Evolutionary conservation across 2,329 filamentous ascomycete species (phyloP), one percentile per base, ranked within the genome.

Genomic region (Talaromyces marneffei): DNA sequence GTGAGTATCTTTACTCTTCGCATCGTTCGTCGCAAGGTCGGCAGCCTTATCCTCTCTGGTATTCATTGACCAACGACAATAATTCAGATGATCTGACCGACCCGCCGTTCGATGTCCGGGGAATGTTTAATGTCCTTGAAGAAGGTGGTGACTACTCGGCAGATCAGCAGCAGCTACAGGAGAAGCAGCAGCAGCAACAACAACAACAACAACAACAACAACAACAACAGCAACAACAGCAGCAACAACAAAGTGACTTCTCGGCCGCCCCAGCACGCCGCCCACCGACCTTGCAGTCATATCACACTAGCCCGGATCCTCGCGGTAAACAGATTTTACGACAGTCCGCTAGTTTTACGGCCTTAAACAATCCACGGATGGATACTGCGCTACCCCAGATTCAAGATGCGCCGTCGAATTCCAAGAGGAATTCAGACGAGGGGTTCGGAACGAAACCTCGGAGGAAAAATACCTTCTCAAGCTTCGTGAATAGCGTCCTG

Each of bases 381-480:
- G 83, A 82, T 69, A 75, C 72, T 69, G 78, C 74, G 66, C 76
- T 69, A 55, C 76, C 77, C 62, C 70, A 74, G 65, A 67, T 70
- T 44, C 78, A 80, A 56, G 76, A 77, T 63, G 77, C 83, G 66
- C 78, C 84, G 62, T 76, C 79, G 48, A 82, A 80, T 64, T 81
- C 86, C 42, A 91, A 94, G 77, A 82, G 91, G 66, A 89, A 87
- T 73, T 94, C 91, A 16, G 91, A 94, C 75, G 91, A 96, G 76
- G 80, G 78, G 64, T 86, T 84, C 68, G 85, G 88, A 60, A 18
- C 50, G 40, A 88, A 86, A 70, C 79, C 81, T 16, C 85, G 90
- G 70, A 75, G 95, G 79, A 96, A 95, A 80, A 90, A 89, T 57
- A 91, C 90, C 62, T 91, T 96, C 72, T 92, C 90, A 16, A 90